These are phyloP conservation scores for Trichophyton schoenleinii DNA, from an alignment of 2,329 filamentous ascomycete genomes.

Conservation along the genomic window DNA sequence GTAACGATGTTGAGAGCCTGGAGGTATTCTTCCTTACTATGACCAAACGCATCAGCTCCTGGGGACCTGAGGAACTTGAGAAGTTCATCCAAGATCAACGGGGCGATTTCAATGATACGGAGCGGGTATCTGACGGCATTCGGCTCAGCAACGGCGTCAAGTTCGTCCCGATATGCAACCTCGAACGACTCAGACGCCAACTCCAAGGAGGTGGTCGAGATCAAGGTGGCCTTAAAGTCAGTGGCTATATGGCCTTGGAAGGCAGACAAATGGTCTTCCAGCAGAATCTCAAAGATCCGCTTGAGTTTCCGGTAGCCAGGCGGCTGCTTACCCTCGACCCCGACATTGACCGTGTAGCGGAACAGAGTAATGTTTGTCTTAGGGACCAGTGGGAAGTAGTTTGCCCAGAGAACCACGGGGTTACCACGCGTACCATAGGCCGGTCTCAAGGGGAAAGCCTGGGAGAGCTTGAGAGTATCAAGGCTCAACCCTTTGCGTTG, in stretches of 20 bases:
- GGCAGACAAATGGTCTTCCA: conserved; percentile 26
- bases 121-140: conserved; percentile 26
- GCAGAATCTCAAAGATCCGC: conserved; percentile 37
- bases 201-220: conserved; percentile 23
- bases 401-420: conserved; percentile 25
- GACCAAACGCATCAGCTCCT: conserved; percentile 26
- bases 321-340: conserved; percentile 16
- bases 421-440: conserved; percentile 27
- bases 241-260: conserved; percentile 24
- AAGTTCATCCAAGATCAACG: conserved; percentile 30
- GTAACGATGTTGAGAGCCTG: conserved; percentile 49
- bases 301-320: conserved; percentile 29
- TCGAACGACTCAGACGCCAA: conserved; percentile 16
- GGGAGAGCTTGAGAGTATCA: conserved; percentile 9
- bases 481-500: conserved; percentile 10
- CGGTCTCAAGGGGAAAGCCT: conserved; percentile 24
- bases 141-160: conserved; percentile 25
- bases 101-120: conserved; percentile 23
- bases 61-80: conserved; percentile 33
- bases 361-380: conserved; percentile 26
- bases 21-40: conserved; percentile 39
- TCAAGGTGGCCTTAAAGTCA: conserved; percentile 29
- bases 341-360: conserved; percentile 31
- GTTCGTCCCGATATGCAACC: conserved; percentile 25
- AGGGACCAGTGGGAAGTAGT: conserved; percentile 28